Percentiles rank a stretch among this genome's conserved stretches.
Evolutionary conservation across 345 rosid genomes (phyloP).

Genomic region (Arabis hirsuta): DNA sequence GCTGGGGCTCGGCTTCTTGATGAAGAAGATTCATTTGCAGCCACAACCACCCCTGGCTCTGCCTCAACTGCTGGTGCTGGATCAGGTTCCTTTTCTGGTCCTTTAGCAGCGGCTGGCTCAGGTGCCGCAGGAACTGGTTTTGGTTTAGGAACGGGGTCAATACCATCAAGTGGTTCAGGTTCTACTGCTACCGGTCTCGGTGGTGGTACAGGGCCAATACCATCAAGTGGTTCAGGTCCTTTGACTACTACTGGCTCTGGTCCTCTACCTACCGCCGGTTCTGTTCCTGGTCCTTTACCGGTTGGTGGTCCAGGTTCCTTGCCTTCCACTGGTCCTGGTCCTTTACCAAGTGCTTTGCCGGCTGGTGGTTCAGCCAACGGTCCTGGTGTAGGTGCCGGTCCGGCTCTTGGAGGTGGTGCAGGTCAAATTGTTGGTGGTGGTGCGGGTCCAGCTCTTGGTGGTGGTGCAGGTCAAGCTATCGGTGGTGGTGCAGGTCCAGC

Average conservation of each 20-base stretch:
- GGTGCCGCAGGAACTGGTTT: slow-evolving; percentile 19
- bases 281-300: slow-evolving; percentile 35
- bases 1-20: slow-evolving; percentile 47
- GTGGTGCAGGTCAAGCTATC: not conserved
- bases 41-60: slow-evolving; percentile 33
- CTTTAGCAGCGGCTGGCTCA: slow-evolving; percentile 34
- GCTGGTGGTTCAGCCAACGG: slow-evolving; percentile 27
- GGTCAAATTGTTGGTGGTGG: slow-evolving; percentile 8
- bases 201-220: slow-evolving; percentile 22
- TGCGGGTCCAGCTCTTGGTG: slow-evolving; percentile 18
- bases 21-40: slow-evolving; percentile 46
- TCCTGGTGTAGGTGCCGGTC: slow-evolving; percentile 7
- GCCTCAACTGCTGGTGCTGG: slow-evolving; percentile 31
- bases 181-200: not conserved
- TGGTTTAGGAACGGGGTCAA: slow-evolving; percentile 37
- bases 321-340: slow-evolving; percentile 28
- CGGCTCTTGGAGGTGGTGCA: not conserved
- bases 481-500: slow-evolving; percentile 18
- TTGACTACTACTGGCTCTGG: not conserved
- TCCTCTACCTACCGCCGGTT: slow-evolving; percentile 33
- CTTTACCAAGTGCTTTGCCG: slow-evolving; percentile 22
- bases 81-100: slow-evolving; percentile 36
- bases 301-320: slow-evolving; percentile 36
- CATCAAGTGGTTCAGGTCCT: slow-evolving; percentile 33
- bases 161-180: slow-evolving; percentile 33